phyloP scores from a whole-genome alignment of 176 grass and related monocot species.

The Zizania latifolia region DNA sequence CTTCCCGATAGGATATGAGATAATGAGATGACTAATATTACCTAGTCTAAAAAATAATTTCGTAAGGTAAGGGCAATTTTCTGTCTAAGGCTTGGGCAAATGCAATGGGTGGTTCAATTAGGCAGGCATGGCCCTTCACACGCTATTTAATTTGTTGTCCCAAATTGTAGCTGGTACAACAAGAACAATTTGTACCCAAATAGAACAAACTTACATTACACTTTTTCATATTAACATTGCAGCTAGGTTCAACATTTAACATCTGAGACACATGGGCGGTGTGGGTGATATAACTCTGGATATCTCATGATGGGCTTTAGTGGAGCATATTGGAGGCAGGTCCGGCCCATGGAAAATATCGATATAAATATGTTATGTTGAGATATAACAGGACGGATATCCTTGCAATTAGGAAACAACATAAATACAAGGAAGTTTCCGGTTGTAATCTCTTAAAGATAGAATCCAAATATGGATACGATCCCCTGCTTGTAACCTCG shows the following conservation, averaged over 20 bases:
- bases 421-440: too few species aligned
- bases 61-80: not conserved
- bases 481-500: too few species aligned
- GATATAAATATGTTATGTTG: too few species aligned
- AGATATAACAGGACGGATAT: too few species aligned
- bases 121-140: not conserved
- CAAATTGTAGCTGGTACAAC: not conserved
- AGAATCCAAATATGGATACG: too few species aligned
- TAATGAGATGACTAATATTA: not conserved
- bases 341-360: too few species aligned
- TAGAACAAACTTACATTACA: not conserved
- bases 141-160: not conserved
- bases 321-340: too few species aligned
- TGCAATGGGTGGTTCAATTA: not conserved
- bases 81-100: not conserved
- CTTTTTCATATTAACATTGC: conserved; percentile 4
- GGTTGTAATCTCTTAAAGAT: too few species aligned
- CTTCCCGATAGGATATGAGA: not conserved
- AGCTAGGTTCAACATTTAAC: conserved; percentile 9
- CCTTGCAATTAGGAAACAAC: too few species aligned
- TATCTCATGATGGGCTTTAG: too few species aligned
- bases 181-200: not conserved
- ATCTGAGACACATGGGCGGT: too few species aligned
- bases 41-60: not conserved
- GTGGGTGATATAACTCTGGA: too few species aligned